These are phyloP conservation scores for Coemansia erecta DNA, from an alignment of 192 early-diverging fungal genomes.

Conservation along the genomic window DNA sequence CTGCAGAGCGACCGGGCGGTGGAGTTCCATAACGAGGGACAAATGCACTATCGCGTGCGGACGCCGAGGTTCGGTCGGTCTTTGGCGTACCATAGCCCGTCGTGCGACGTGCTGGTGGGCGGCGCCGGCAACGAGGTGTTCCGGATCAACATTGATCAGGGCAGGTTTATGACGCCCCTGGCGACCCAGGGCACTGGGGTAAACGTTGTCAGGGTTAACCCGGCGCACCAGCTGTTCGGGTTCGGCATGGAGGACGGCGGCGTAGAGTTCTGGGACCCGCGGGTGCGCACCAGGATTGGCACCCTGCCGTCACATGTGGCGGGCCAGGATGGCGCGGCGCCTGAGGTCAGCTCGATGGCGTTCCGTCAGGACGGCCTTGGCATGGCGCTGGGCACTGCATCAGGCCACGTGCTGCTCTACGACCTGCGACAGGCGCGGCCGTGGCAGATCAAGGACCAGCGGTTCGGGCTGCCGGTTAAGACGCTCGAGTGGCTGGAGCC, in stretches of 20 bases:
- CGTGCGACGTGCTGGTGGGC: conserved; percentile 84
- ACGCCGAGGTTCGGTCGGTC: conserved; percentile 96
- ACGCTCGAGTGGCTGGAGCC: conserved; percentile 74
- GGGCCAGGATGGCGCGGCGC: conserved; percentile 10
- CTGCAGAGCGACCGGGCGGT: conserved; percentile 87
- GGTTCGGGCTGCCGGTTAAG: conserved; percentile 94
- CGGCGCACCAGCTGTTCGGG: conserved; percentile 89
- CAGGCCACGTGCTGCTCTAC: conserved; percentile 89
- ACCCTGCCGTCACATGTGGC: conserved; percentile 54
- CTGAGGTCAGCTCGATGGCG: conserved; percentile 70
- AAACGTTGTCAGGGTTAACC: conserved; percentile 75
- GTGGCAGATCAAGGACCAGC: conserved; percentile 92
- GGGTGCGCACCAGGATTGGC: conserved; percentile 73
- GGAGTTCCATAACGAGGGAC: conserved; percentile 95
- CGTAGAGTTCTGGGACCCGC: conserved; percentile 96
- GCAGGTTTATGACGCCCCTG: conserved; percentile 85
- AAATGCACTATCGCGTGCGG: conserved; percentile 87
- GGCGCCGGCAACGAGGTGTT: conserved; percentile 83
- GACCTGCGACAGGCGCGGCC: conserved; percentile 87
- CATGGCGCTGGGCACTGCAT: conserved; percentile 82
- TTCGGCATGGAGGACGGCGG: conserved; percentile 85
- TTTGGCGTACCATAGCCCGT: conserved; percentile 85
- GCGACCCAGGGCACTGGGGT: conserved; percentile 69
- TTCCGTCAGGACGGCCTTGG: conserved; percentile 86
- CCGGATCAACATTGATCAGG: conserved; percentile 88